A percentile compares a stretch with the other conserved stretches of the same genome.
Evolutionary conservation across 108 stramenopile species (phyloP).

Genomic region (Nannochloropsis gaditana): DNA sequence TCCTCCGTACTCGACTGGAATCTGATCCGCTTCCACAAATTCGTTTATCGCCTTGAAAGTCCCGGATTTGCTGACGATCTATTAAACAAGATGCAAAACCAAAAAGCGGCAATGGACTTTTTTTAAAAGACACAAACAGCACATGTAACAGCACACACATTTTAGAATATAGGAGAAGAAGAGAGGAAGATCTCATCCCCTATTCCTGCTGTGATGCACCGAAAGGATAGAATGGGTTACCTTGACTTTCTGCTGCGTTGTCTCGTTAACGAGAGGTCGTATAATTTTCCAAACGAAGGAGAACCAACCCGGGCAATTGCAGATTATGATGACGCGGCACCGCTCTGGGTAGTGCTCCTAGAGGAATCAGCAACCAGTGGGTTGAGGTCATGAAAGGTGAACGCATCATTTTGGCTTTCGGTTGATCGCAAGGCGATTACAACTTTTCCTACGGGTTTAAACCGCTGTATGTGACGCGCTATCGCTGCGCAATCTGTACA

Average conservation of each 20-base stretch:
- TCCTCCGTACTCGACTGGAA: constrained; percentile 37
- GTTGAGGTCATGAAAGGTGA: no score
- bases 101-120: background rate
- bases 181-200: background rate
- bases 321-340: constrained; percentile 22
- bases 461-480: no score
- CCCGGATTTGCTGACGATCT: background rate
- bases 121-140: no score
- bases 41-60: background rate
- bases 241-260: constrained; percentile 46
- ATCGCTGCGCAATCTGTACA: no score
- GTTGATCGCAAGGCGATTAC: no score
- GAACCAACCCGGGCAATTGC: constrained; percentile 46
- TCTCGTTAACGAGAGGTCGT: constrained; percentile 44
- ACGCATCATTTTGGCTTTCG: no score
- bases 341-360: constrained; percentile 37
- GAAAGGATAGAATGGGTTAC: constrained; percentile 5
- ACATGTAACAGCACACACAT: no score
- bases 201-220: no score
- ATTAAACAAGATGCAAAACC: background rate
- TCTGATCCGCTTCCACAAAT: constrained; percentile 32
- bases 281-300: constrained; percentile 33
- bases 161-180: background rate
- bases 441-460: no score
- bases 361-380: no score